Base-by-base conservation (phyloP, 1,284 basidiomycete species). In the Neotropicomus parvogracilis region DNA sequence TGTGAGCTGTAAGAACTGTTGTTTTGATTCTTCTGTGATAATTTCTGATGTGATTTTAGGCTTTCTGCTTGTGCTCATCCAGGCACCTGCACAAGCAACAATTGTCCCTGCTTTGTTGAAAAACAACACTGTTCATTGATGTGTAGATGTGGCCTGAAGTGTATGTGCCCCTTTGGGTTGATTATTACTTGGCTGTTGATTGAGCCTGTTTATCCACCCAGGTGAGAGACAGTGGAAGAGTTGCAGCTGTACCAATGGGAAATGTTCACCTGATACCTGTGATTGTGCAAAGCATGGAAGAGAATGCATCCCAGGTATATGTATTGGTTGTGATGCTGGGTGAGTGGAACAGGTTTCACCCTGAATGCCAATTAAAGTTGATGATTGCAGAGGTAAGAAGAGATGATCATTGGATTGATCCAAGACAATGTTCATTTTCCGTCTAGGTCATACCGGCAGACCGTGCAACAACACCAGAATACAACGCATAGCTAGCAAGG, bases 141-240 rank as follows among this genome's bases (percentile, higher is more conserved):
- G 49, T 77, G 75, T 44, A 61, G 68, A 33, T 77, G 75, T 58
- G 57, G 64, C 4, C 35, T 46, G 1, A 52, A 55, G 34, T 76
- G 74, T 75, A 39, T 42, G 66, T 55, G 31, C n/a, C 2, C 20
- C 17, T 21, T 36, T 26, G 12, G 7, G 10, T 28, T n/a, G 3
- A 27, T 26, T 29, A 13, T 13, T 6, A 13, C 26, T 26, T 13
- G 9, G 7, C 12, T 16, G 6, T 16, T 11, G 21, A 17, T 33
- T 43, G 4, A 24, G 21, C 9, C 6, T 26, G 38, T 31, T 34
- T 6, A 12, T 29, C 0, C 3, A 42, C 34, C 4, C 16, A 65
- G 63, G 63, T 47, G 12, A 41, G 1, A 63, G 63, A 40, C 65
- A 65, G 19, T 65, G 60, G 62, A 32, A 42, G 42, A 20, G 52